These are phyloP conservation scores for Ceratopteris richardii DNA, from an alignment of 75 land plant species.

Conservation along the genomic window DNA sequence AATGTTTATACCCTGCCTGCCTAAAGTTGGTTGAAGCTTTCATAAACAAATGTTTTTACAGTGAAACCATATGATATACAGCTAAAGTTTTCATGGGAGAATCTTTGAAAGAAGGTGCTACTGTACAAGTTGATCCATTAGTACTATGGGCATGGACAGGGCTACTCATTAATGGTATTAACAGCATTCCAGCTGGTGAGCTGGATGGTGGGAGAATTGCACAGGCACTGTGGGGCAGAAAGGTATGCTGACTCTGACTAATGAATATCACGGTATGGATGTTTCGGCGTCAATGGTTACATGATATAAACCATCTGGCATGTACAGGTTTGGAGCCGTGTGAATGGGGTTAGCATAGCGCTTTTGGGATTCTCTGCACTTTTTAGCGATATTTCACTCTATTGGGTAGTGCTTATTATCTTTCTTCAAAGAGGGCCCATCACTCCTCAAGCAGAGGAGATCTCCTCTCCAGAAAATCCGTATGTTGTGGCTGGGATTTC, in stretches of 20 bases:
- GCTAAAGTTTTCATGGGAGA: conserved; percentile 83
- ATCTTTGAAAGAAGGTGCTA: conserved; percentile 69
- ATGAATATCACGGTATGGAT: too few species aligned
- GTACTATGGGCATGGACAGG: conserved; percentile 92
- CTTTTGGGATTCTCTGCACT: conserved; percentile 71
- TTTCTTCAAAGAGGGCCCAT: conserved; percentile 91
- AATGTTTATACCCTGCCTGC: conserved; percentile 8
- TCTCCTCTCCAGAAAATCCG: conserved; percentile 56
- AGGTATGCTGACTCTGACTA: too few species aligned
- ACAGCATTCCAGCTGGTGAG: conserved; percentile 91
- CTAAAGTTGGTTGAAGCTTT: too few species aligned
- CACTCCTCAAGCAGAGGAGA: conserved; percentile 77
- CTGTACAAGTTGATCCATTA: conserved; percentile 63
- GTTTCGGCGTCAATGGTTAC: too few species aligned
- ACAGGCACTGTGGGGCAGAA: conserved; percentile 90
- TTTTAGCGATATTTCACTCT: conserved; percentile 80
- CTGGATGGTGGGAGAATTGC: conserved; percentile 92
- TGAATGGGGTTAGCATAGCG: conserved; percentile 50
- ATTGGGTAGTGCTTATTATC: conserved; percentile 75
- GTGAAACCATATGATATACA: too few species aligned
- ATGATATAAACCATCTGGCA: too few species aligned
- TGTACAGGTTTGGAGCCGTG: conserved; percentile 66
- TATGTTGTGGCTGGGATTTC: conserved; percentile 49
- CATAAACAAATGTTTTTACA: too few species aligned
- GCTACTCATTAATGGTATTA: conserved; percentile 87